Conservation (phyloP, 2,329 filamentous ascomycete species). For the Fusarium graminum region DNA sequence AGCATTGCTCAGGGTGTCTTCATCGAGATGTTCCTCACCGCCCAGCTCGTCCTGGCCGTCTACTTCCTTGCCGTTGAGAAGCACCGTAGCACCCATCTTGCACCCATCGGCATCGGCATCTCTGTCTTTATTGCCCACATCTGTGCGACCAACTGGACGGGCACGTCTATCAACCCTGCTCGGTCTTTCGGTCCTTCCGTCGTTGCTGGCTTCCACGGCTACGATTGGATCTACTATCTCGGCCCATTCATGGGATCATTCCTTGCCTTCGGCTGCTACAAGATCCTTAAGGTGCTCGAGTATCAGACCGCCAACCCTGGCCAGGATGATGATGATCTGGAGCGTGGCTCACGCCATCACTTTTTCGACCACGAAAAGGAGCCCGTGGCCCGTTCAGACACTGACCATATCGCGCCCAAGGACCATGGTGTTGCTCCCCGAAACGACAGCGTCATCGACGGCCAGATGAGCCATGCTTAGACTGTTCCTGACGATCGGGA, state of each 20-base stretch:
- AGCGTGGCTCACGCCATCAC: conserved; percentile 32
- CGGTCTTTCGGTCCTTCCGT: conserved; percentile 65
- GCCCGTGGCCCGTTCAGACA: conserved; percentile 25
- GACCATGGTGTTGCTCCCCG: conserved; percentile 26
- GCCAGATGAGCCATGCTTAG: conserved; percentile 32
- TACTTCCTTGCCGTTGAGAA: conserved; percentile 80
- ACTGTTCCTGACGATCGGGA: neutral
- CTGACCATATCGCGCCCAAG: conserved; percentile 38
- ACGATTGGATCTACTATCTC: conserved; percentile 69
- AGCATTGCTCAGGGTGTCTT: conserved; percentile 71
- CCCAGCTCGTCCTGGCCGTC: conserved; percentile 73
- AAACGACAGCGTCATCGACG: conserved; percentile 44
- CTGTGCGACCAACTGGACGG: conserved; percentile 61
- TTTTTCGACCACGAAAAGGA: conserved; percentile 18
- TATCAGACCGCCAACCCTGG: conserved; percentile 65
- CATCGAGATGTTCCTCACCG: conserved; percentile 75
- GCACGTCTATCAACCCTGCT: conserved; percentile 64
- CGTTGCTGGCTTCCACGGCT: conserved; percentile 57
- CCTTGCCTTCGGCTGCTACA: conserved; percentile 64
- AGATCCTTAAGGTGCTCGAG: conserved; percentile 63
- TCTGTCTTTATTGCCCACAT: conserved; percentile 73
- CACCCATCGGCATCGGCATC: conserved; percentile 78
- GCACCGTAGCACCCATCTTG: conserved; percentile 77
- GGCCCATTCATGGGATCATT: conserved; percentile 64
- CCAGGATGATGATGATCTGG: conserved; percentile 58